phyloP scores from a whole-genome alignment of 1,139 yeast genomes.

The Chernovozyma sophiae-reginae region DNA sequence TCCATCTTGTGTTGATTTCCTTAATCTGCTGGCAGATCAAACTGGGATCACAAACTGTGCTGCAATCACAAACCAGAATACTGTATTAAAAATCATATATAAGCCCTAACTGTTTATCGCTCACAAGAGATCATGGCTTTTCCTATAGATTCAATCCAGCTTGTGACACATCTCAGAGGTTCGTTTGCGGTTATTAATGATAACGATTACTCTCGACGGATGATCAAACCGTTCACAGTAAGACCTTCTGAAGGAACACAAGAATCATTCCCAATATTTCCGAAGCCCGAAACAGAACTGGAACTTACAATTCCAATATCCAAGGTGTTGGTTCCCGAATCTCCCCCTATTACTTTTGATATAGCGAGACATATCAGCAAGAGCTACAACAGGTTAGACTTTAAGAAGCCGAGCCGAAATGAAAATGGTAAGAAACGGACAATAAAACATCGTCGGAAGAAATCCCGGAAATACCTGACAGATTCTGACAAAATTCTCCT shows the following conservation, averaged over 20 bases:
- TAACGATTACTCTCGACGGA: constrained; percentile 21
- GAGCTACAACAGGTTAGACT: neutral
- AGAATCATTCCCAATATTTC: neutral
- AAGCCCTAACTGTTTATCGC: too few species aligned
- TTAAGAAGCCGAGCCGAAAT: neutral
- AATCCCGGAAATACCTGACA: neutral
- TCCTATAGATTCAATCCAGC: constrained; percentile 28
- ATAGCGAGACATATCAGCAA: constrained; percentile 18
- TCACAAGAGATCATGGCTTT: too few species aligned
- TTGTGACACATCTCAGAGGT: constrained; percentile 30
- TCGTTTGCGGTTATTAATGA: constrained; percentile 27
- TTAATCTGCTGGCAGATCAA: too few species aligned
- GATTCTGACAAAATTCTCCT: neutral
- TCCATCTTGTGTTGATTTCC: too few species aligned
- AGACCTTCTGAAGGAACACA: neutral
- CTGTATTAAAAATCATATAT: too few species aligned
- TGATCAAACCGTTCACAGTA: constrained; percentile 16
- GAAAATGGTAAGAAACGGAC: neutral
- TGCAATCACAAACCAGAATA: too few species aligned
- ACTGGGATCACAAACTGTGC: too few species aligned
- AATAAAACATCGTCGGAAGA: neutral
- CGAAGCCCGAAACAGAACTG: neutral
- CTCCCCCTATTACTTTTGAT: constrained; percentile 36
- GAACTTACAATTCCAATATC: neutral
- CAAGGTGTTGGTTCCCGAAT: constrained; percentile 9